Conservation (phyloP, 768 basidiomycete species). For the Tephrocybe rancida region DNA sequence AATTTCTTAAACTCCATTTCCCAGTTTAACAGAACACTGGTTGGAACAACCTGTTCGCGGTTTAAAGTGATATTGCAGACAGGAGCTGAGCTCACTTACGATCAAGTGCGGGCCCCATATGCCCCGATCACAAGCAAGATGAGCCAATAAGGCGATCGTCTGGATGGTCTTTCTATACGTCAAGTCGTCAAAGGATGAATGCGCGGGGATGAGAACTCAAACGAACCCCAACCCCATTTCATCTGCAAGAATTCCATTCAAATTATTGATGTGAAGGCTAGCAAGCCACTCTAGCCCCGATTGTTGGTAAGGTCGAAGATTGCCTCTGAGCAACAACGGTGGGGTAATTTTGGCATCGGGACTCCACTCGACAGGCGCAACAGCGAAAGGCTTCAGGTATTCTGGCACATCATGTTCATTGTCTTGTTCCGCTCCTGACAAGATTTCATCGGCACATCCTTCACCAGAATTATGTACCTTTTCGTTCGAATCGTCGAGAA, state of each 20-base stretch:
- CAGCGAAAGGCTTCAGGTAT: constrained; percentile 71
- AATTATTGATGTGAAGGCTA: constrained; percentile 76
- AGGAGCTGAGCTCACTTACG: constrained; percentile 35
- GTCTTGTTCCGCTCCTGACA: constrained; percentile 19
- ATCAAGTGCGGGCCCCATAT: constrained; percentile 95
- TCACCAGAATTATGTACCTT: background rate
- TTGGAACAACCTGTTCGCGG: constrained; percentile 70
- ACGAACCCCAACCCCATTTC: constrained; percentile 94
- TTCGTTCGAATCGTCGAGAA: background rate
- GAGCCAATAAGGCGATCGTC: constrained; percentile 91
- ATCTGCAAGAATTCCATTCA: constrained; percentile 87
- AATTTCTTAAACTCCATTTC: constrained; percentile 98
- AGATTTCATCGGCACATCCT: background rate
- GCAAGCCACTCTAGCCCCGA: constrained; percentile 94
- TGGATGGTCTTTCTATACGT: constrained; percentile 87
- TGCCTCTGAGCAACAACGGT: constrained; percentile 81
- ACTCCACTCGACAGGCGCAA: constrained; percentile 73
- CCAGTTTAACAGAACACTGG: constrained; percentile 95
- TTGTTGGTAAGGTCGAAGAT: constrained; percentile 91
- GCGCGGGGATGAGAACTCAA: background rate
- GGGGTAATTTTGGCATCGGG: constrained; percentile 57
- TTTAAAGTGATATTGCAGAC: constrained; percentile 18
- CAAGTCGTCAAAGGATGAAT: background rate
- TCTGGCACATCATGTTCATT: constrained; percentile 43
- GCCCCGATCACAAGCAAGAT: constrained; percentile 87